These are phyloP conservation scores for Trichoderma gracile DNA, from an alignment of 2,329 filamentous ascomycete species.

Conservation along the genomic window DNA sequence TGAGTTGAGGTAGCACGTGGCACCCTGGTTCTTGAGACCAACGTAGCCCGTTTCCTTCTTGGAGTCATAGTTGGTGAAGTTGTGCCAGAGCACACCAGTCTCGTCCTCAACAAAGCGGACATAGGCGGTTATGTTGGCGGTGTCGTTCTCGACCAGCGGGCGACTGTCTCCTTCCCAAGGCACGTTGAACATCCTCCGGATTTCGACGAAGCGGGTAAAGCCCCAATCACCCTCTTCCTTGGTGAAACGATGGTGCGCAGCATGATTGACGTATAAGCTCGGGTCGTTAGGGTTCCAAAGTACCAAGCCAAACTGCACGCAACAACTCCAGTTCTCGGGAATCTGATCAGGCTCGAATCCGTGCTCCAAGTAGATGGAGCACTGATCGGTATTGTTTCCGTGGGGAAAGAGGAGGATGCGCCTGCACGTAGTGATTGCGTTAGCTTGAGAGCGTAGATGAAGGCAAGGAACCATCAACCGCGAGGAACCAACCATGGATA, in stretches of 20 bases:
- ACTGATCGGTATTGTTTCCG: slow-evolving; percentile 91
- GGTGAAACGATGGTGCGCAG: slow-evolving; percentile 92
- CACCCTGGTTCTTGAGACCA: slow-evolving; percentile 93
- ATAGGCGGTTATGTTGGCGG: slow-evolving; percentile 79
- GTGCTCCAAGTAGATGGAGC: slow-evolving; percentile 95
- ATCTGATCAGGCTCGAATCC: slow-evolving; percentile 75
- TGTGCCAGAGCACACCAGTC: slow-evolving; percentile 87
- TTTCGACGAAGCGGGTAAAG: slow-evolving; percentile 93
- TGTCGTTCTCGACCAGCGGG: slow-evolving; percentile 75
- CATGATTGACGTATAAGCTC: slow-evolving; percentile 76
- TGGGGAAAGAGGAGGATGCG: slow-evolving; percentile 93
- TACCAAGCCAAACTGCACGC: slow-evolving; percentile 91
- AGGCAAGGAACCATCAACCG: slow-evolving; percentile 3
- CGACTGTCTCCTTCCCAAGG: slow-evolving; percentile 69
- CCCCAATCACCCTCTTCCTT: slow-evolving; percentile 98
- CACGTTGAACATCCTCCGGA: slow-evolving; percentile 78
- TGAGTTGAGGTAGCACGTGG: slow-evolving; percentile 86
- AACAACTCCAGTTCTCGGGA: slow-evolving; percentile 93
- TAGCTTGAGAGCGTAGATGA: slow-evolving; percentile 27
- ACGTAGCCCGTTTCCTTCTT: slow-evolving; percentile 98
- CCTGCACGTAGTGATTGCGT: slow-evolving; percentile 50
- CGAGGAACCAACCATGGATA: slow-evolving; percentile 72
- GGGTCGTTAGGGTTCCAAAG: slow-evolving; percentile 94
- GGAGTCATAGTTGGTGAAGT: slow-evolving; percentile 94
- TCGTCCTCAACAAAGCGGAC: slow-evolving; percentile 82